phyloP scores from a whole-genome alignment of 2,329 filamentous ascomycete genomes.

The Fusarium verticillioides region DNA sequence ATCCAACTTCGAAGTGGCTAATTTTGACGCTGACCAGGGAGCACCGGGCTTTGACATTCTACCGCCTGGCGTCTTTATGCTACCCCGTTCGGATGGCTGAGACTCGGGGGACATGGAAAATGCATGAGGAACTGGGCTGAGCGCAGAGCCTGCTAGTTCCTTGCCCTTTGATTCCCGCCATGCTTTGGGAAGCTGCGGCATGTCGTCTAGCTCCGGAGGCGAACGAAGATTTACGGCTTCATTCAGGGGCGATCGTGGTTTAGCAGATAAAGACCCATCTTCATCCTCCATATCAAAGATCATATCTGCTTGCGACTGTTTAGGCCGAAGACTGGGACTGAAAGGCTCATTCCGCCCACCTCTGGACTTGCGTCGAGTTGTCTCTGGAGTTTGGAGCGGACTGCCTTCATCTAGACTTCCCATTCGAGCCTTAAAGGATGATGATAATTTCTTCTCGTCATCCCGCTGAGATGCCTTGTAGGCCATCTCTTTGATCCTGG shows the following conservation, averaged over 20 bases:
- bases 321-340: conserved; percentile 75
- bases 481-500: conserved; percentile 80
- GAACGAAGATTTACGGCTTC: conserved; percentile 32
- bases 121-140: conserved; percentile 23
- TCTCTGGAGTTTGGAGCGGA: conserved; percentile 56
- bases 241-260: conserved; percentile 43
- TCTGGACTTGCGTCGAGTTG: conserved; percentile 59
- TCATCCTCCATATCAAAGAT: conserved; percentile 97
- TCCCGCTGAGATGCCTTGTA: conserved; percentile 72
- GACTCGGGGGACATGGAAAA: conserved; percentile 37
- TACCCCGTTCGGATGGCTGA: conserved; percentile 14
- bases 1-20: conserved; percentile 73
- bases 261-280: conserved; percentile 49
- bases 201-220: conserved; percentile 43
- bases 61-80: background rate
- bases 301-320: conserved; percentile 76
- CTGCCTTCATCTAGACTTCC: conserved; percentile 73
- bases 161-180: conserved; percentile 49
- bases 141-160: conserved; percentile 20
- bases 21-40: conserved; percentile 62
- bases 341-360: conserved; percentile 63
- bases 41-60: conserved; percentile 43
- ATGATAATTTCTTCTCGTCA: conserved; percentile 70
- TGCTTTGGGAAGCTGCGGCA: conserved; percentile 46
- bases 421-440: conserved; percentile 69